phyloP scores from a whole-genome alignment of 2,329 filamentous ascomycete genomes.

The Acrocalymma vagum region DNA sequence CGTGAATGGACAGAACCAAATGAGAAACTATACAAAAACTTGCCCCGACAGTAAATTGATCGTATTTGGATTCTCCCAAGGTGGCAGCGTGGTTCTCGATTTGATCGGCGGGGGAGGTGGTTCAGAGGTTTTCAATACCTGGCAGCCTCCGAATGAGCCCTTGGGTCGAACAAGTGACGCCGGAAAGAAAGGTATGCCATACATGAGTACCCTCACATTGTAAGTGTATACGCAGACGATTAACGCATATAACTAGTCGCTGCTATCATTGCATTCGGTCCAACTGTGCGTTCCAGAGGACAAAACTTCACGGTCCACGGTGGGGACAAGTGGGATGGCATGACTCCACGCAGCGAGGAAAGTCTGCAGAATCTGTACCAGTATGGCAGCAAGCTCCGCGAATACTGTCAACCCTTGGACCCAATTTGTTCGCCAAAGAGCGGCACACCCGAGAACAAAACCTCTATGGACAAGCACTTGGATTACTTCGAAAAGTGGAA shows the following conservation, averaged over 20 bases:
- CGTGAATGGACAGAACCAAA: slow-evolving; percentile 31
- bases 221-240: no score
- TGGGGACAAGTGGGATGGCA: slow-evolving; percentile 28
- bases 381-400: slow-evolving; percentile 61
- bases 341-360: slow-evolving; percentile 27
- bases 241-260: slow-evolving; percentile 23
- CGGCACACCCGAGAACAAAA: slow-evolving; percentile 53
- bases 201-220: background rate
- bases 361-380: slow-evolving; percentile 25
- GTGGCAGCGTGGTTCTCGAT: slow-evolving; percentile 33
- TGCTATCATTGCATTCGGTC: slow-evolving; percentile 31
- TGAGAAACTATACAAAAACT: slow-evolving; percentile 35
- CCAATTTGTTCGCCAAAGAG: slow-evolving; percentile 67
- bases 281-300: slow-evolving; percentile 33
- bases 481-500: slow-evolving; percentile 58
- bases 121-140: no score
- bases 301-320: slow-evolving; percentile 31
- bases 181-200: no score
- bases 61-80: slow-evolving; percentile 37
- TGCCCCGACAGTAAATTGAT: slow-evolving; percentile 37
- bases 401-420: slow-evolving; percentile 69
- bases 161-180: no score
- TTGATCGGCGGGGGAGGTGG: slow-evolving; percentile 36
- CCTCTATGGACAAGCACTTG: slow-evolving; percentile 64
- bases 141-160: no score